These are phyloP conservation scores for Physcia stellaris DNA, from an alignment of 495 filamentous ascomycete species.

Conservation along the genomic window DNA sequence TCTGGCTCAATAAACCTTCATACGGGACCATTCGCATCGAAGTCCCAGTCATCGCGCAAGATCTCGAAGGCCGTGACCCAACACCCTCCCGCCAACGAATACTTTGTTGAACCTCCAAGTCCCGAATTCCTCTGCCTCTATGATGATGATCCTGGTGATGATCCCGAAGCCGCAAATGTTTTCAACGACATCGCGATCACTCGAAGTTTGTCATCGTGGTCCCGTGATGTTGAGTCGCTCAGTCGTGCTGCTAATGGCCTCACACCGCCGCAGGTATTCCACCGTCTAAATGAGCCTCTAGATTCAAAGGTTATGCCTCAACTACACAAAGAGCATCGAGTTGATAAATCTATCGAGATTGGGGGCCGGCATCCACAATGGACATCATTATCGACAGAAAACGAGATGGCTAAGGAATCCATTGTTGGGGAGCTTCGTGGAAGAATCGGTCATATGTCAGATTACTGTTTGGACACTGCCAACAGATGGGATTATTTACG, in stretches of 20 bases:
- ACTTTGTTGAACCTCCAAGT: conserved; percentile 51
- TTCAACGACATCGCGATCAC: conserved; percentile 56
- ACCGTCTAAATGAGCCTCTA: conserved; percentile 36
- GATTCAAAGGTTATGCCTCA: conserved; percentile 39
- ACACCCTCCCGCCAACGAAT: conserved; percentile 41
- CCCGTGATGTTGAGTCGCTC: conserved; percentile 44
- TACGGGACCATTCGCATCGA: conserved; percentile 28
- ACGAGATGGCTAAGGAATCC: conserved; percentile 45
- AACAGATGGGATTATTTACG: conserved; percentile 66
- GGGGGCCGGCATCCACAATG: conserved; percentile 42
- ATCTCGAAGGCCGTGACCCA: conserved; percentile 25
- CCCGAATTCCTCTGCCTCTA: conserved; percentile 57
- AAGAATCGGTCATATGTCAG: conserved; percentile 62
- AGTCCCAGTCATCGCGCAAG: conserved; percentile 36
- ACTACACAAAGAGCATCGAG: conserved; percentile 32
- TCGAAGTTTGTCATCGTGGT: conserved; percentile 55
- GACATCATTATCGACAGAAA: conserved; percentile 56
- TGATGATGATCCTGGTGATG: conserved; percentile 43
- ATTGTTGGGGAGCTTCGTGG: conserved; percentile 81
- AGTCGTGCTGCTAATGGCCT: conserved; percentile 27
- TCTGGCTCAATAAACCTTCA: conserved; percentile 48
- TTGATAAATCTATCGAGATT: conserved; percentile 28
- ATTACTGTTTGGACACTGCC: conserved; percentile 55
- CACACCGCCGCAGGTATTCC: conserved; percentile 32
- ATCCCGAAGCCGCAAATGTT: conserved; percentile 45